Percentiles rank a stretch among this genome's conserved stretches.
Conservation (phyloP, 768 basidiomycete species). For the Leucocoprinus leucothites region DNA sequence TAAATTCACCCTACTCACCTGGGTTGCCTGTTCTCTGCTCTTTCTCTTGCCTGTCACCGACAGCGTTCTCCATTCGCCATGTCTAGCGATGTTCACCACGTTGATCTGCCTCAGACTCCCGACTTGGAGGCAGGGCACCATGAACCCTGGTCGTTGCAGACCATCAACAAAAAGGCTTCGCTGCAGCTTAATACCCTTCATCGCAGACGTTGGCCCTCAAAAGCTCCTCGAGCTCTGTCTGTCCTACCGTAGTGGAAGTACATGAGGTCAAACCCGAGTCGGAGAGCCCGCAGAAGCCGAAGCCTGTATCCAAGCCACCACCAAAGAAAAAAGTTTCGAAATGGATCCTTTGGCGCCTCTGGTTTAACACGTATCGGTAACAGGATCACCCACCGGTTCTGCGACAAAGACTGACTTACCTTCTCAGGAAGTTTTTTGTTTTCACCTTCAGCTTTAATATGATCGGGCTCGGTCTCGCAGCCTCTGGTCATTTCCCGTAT, state of each 20-base stretch:
- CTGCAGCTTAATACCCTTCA: slow-evolving; percentile 21
- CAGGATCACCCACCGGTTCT: no score
- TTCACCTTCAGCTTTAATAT: slow-evolving; percentile 59
- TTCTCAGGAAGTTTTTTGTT: slow-evolving; percentile 67
- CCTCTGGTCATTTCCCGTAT: slow-evolving; percentile 64
- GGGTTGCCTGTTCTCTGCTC: slow-evolving; percentile 15
- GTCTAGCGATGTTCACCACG: slow-evolving; percentile 39
- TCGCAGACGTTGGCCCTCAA: slow-evolving; percentile 7
- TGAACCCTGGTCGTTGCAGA: slow-evolving; percentile 37
- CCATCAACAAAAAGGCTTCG: slow-evolving; percentile 33
- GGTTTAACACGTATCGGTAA: slow-evolving; percentile 75
- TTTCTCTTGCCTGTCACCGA: slow-evolving; percentile 15
- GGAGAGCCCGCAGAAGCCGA: slow-evolving; percentile 29
- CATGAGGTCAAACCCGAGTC: slow-evolving; percentile 25
- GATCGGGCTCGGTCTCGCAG: slow-evolving; percentile 58
- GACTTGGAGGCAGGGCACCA: slow-evolving; percentile 61
- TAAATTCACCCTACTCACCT: slow-evolving; percentile 12
- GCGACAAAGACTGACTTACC: no score
- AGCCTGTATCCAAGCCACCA: slow-evolving; percentile 37
- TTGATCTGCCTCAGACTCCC: slow-evolving; percentile 35
- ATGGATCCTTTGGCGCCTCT: slow-evolving; percentile 57
- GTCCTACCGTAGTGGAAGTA: slow-evolving; percentile 30
- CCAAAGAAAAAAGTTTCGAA: slow-evolving; percentile 54
- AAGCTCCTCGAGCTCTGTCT: slow-evolving; percentile 10
- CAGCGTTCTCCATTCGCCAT: slow-evolving; percentile 28